Evolutionary conservation across 352 stramenopile species (phyloP).

Genomic region (Globisporangium cederbergense): DNA sequence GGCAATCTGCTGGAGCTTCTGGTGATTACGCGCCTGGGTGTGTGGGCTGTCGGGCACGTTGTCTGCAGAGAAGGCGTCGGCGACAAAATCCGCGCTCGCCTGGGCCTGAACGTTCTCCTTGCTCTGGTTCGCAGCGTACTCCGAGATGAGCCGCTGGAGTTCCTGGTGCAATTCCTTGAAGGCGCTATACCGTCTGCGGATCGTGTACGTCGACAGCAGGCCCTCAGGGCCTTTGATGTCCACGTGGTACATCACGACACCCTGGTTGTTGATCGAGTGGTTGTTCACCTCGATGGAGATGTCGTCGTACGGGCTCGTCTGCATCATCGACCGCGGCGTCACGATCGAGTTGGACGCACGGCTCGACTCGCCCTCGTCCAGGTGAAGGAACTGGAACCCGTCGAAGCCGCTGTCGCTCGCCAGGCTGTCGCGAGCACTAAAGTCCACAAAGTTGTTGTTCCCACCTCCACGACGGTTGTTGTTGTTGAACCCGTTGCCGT

Average conservation of each 20-base stretch:
- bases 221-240: slow-evolving; percentile 79
- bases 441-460: slow-evolving; percentile 23
- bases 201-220: slow-evolving; percentile 81
- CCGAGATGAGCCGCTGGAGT: slow-evolving; percentile 50
- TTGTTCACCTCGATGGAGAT: slow-evolving; percentile 52
- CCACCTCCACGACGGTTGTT: slow-evolving; percentile 19
- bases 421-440: slow-evolving; percentile 41
- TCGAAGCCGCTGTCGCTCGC: slow-evolving; percentile 67
- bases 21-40: slow-evolving; percentile 21
- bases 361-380: slow-evolving; percentile 27
- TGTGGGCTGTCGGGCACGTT: slow-evolving; percentile 28
- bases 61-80: slow-evolving; percentile 18
- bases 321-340: slow-evolving; percentile 29
- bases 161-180: slow-evolving; percentile 80
- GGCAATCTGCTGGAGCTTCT: slow-evolving; percentile 27
- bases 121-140: slow-evolving; percentile 19
- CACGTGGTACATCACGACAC: slow-evolving; percentile 85
- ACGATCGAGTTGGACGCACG: slow-evolving; percentile 23
- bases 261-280: slow-evolving; percentile 51
- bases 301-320: slow-evolving; percentile 55
- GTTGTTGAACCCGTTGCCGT: slow-evolving; percentile 13
- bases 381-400: slow-evolving; percentile 48
- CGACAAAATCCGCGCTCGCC: slow-evolving; percentile 1
- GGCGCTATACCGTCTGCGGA: slow-evolving; percentile 70
- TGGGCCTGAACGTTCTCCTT: not conserved